Percentiles rank a stretch among this genome's conserved stretches.
Conservation (phyloP, 768 basidiomycete genomes). For the Lactarius akahatsu region DNA sequence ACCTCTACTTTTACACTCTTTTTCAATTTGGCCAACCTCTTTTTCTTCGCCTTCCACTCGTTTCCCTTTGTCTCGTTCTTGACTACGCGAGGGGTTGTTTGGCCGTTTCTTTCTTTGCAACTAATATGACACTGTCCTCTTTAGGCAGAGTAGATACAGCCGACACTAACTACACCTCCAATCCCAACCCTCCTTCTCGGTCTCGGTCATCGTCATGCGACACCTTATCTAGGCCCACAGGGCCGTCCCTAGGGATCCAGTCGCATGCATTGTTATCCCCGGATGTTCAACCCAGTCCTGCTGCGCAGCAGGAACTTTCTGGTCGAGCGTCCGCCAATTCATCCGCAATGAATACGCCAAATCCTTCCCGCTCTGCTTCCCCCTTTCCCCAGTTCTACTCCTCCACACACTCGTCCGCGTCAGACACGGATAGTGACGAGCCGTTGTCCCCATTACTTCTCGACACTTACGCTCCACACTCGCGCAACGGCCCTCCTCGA, state of each 20-base stretch:
- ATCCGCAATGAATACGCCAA: constrained; percentile 45
- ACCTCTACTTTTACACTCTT: background rate
- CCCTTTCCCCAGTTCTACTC: constrained; percentile 57
- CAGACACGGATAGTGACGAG: constrained; percentile 65
- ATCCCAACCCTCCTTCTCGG: background rate
- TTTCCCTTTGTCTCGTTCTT: constrained; percentile 1
- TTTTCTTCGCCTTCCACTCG: constrained; percentile 9
- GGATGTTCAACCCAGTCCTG: constrained; percentile 6
- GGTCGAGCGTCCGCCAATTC: constrained; percentile 33
- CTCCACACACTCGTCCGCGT: constrained; percentile 53
- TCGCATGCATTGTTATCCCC: constrained; percentile 22
- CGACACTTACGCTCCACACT: constrained; percentile 35
- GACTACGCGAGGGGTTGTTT: background rate
- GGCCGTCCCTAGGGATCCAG: constrained; percentile 21
- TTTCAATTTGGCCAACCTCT: background rate
- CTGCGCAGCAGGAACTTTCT: constrained; percentile 12
- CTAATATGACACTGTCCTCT: constrained; percentile 15
- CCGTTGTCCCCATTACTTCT: constrained; percentile 43
- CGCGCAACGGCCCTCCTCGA: constrained; percentile 44
- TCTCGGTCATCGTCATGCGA: background rate
- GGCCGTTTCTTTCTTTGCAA: constrained; percentile 7
- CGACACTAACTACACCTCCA: constrained; percentile 30
- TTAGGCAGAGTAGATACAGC: background rate
- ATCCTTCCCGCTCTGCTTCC: constrained; percentile 61
- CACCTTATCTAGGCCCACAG: background rate